Conservation (phyloP, 345 rosid species). For the Sonneratia caseolaris region DNA sequence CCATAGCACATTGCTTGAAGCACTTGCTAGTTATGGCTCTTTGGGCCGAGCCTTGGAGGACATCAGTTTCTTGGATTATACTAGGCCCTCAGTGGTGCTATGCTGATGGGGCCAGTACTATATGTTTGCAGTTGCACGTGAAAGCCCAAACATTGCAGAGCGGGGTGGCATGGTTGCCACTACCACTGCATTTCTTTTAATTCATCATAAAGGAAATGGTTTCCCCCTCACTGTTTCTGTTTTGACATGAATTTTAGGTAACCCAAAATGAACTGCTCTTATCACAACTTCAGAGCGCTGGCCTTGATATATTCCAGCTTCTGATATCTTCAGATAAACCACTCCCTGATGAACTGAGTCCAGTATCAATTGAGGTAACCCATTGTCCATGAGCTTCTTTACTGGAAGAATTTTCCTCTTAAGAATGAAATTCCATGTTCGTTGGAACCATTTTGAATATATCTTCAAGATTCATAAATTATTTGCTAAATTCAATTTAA, state of each 20-base stretch:
- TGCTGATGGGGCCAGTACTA: no score
- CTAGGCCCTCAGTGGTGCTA: no score
- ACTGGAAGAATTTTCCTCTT: background rate
- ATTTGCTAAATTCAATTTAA: constrained; percentile 4
- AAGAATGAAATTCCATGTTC: background rate
- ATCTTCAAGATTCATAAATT: background rate
- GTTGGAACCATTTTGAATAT: background rate
- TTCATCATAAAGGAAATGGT: no score
- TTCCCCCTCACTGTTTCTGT: constrained; percentile 8
- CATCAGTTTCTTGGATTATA: no score
- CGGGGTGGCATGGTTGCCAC: no score
- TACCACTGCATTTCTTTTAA: no score
- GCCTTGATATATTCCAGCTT: constrained; percentile 45
- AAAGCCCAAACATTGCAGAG: no score
- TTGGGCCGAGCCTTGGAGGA: no score
- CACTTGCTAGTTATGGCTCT: no score
- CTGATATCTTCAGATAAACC: constrained; percentile 41
- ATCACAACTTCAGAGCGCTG: constrained; percentile 49
- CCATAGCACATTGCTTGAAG: no score
- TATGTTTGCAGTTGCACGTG: no score
- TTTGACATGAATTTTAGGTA: constrained; percentile 41
- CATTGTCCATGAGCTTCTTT: background rate
- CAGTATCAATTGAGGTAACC: constrained; percentile 71
- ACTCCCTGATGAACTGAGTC: constrained; percentile 55
- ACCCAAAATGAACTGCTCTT: constrained; percentile 62